A percentile compares a stretch with the other conserved stretches of the same genome.
These are phyloP conservation scores for Sclerotinia spermophila DNA, from an alignment of 2,329 filamentous ascomycete genomes.

Conservation along the genomic window DNA sequence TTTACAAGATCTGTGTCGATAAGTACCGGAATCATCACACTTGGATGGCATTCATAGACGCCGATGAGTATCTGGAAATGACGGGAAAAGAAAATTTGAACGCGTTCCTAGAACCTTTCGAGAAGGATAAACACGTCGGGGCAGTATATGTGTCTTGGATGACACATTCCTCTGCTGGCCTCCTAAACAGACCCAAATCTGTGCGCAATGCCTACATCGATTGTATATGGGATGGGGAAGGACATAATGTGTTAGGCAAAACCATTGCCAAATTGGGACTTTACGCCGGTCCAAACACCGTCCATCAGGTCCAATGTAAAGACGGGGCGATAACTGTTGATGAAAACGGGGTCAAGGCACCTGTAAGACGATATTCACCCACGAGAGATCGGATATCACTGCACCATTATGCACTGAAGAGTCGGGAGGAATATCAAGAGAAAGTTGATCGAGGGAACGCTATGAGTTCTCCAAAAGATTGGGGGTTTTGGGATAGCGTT, in stretches of 20 bases:
- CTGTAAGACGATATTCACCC: conserved; percentile 30
- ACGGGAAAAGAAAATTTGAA: conserved; percentile 29
- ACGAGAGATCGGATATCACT: conserved; percentile 35
- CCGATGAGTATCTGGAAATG: conserved; percentile 37
- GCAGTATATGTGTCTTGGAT: conserved; percentile 37
- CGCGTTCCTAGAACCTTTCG: conserved; percentile 32
- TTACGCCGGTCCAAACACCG: conserved; percentile 1
- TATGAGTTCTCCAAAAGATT: conserved; percentile 31
- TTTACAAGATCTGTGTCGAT: conserved; percentile 28
- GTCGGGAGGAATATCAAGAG: conserved; percentile 36
- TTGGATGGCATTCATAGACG: conserved; percentile 38
- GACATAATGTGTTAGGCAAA: conserved; percentile 36
- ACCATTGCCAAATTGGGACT: conserved; percentile 33
- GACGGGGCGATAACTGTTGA: conserved; percentile 29
- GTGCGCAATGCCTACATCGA: conserved; percentile 34
- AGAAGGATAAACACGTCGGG: conserved; percentile 30
- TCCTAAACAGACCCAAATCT: conserved; percentile 31
- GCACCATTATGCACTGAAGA: conserved; percentile 39
- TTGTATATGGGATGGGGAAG: conserved; percentile 33
- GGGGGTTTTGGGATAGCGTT: conserved; percentile 34
- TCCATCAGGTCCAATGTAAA: conserved; percentile 28
- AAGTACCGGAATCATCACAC: conserved; percentile 33
- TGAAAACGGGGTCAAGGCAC: conserved; percentile 30
- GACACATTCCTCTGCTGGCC: conserved; percentile 36
- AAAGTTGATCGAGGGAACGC: conserved; percentile 33